A percentile compares a stretch with the other conserved stretches of the same genome.
phyloP scores from a whole-genome alignment of 345 rosid species.

The Pistacia atlantica region DNA sequence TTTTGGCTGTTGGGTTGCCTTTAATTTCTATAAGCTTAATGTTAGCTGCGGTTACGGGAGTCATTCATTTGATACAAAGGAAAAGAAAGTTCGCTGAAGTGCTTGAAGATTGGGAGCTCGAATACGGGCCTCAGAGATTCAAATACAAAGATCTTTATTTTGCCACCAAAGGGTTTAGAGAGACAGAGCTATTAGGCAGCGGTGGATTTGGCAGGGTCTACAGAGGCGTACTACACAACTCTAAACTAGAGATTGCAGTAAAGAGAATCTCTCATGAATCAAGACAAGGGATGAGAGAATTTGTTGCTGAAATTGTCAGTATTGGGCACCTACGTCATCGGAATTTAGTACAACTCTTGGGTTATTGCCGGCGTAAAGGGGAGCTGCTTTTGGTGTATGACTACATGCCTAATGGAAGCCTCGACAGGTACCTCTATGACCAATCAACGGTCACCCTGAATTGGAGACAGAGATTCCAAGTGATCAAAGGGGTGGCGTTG shows the following conservation, averaged over 20 bases:
- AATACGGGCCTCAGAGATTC: conserved; percentile 63
- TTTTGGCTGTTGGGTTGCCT: conserved; percentile 51
- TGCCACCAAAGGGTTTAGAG: conserved; percentile 69
- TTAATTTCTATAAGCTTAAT: conserved; percentile 31
- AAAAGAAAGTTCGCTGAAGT: conserved; percentile 61
- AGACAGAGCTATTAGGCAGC: conserved; percentile 53
- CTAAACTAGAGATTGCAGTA: conserved; percentile 55
- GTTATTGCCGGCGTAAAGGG: conserved; percentile 60
- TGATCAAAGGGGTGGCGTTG: conserved; percentile 60
- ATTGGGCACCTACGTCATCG: conserved; percentile 60
- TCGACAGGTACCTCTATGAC: conserved; percentile 51
- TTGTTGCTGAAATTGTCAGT: conserved; percentile 60
- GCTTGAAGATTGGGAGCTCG: conserved; percentile 76
- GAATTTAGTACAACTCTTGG: conserved; percentile 55
- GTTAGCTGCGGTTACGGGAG: conserved; percentile 21
- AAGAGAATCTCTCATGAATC: conserved; percentile 68
- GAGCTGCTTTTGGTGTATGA: conserved; percentile 67
- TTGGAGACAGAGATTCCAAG: conserved; percentile 55
- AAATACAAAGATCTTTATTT: conserved; percentile 59
- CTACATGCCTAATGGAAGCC: conserved; percentile 66
- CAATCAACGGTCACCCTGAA: conserved; percentile 42
- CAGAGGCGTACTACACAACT: conserved; percentile 48
- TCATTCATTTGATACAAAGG: conserved; percentile 35
- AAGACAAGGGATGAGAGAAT: conserved; percentile 63
- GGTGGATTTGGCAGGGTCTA: conserved; percentile 77